Base-by-base conservation (phyloP, 257 asterid genomes). In the Primulina tabacum region DNA sequence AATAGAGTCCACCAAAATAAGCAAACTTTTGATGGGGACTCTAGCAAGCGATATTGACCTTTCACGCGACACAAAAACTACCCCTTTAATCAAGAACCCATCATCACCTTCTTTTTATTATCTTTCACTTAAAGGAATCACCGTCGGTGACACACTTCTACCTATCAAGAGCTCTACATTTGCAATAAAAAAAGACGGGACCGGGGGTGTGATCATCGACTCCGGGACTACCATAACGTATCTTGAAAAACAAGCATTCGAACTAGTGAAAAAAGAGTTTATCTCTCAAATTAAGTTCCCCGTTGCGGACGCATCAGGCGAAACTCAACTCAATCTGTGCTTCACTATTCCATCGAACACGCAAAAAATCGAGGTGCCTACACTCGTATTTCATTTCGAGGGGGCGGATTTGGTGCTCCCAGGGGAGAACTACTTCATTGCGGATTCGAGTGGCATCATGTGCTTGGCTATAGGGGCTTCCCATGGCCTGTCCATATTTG, bases 401-500 rank as follows among this genome's bases (percentile, higher is more conserved):
- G 96, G 92, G 20, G 85, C 84, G 1, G 95, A 89, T 77, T 67
- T 92, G 81, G 96, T 83, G n/a, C 64, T 92, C 64, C 90, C 98
- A 0, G 89, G 86, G 24, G 91, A 88, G 68, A 92, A 89, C 55
- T 92, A 92, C 75, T 70, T 92, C 0, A 75, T 92, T 30, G 88
- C 81, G 0, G 98, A 88, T 72, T 32, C 78, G 37, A 81, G 87
- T 14, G 92, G 92, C 3, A 62, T 92, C 67, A 90, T 86, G 21
- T 92, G 98, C 65, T 76, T 92, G 92, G 90, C 98, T 1, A 89
- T 92, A 87, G 98, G 96, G 62, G 71, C 88, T 40, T 88, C 94
- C 2, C 75, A 52, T 60, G 96, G 95, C 57, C 82, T 92, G 88
- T 92, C 98, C 4, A 88, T 92, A 1, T 89, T 92, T 64, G 98